Base-by-base conservation (phyloP, 768 basidiomycete genomes). In the Lactifluus hygrophoroides region DNA sequence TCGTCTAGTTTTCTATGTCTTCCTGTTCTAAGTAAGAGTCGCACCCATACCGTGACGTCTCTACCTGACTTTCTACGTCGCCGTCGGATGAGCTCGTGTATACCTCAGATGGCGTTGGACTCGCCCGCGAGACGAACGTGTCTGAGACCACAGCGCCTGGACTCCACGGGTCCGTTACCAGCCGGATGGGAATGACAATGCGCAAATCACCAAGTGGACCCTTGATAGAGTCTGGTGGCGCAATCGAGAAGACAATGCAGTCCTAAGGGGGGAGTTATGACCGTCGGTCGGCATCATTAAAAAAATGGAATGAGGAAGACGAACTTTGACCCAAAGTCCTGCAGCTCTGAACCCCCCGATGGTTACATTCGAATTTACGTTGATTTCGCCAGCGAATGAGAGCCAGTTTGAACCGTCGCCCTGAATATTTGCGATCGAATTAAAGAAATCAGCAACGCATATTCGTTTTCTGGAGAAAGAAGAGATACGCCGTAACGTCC, bases 271-370 rank as follows among this genome's bases (percentile, higher is more conserved):
- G n/a, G n/a, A n/a, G n/a, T n/a, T n/a, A n/a, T n/a, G n/a, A n/a
- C n/a, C n/a, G n/a, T n/a, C n/a, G n/a, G n/a, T n/a, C n/a, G n/a
- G n/a, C n/a, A n/a, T n/a, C n/a, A n/a, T n/a, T n/a, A 14, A 14
- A 17, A 7, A 21, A 9, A 13, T n/a, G 37, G 14, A n/a, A n/a
- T n/a, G n/a, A n/a, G n/a, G n/a, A n/a, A 27, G 10, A 48, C 74
- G 38, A 67, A 86, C 86, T 75, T 81, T 80, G 43, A 88, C 79
- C 9, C 73, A 76, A 32, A 90, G 73, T 9, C 85, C 86, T 21
- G 80, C 78, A 3, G 84, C 82, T 65, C 69, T 81, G 69, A 90
- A 89, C 0, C 83, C 84, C n/a, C 77, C 72, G 13, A 84, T 72
- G 51, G 75, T 79, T 52, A 84, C 70, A 8, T 71, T 66, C 3